A percentile compares a stretch with the other conserved stretches of the same genome.
phyloP scores from a whole-genome alignment of 176 grass and related monocot species.

The Melocanna baccifera region DNA sequence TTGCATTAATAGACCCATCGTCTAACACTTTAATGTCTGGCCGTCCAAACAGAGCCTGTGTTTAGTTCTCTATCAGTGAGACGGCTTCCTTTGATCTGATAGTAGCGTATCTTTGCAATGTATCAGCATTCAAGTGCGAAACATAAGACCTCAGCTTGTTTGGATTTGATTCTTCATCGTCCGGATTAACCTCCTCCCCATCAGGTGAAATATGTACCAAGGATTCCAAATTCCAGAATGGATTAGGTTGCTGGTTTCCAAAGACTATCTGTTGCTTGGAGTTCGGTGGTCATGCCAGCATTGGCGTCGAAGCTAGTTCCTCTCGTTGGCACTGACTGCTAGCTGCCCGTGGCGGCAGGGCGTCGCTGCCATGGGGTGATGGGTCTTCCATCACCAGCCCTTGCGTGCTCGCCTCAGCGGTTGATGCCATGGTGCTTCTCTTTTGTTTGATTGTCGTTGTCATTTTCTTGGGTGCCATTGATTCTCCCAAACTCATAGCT shows the following conservation, averaged over 20 bases:
- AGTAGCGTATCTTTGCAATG: constrained; percentile 81
- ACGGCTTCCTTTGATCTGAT: constrained; percentile 88
- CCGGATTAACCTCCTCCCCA: constrained; percentile 43
- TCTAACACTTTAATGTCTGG: constrained; percentile 82
- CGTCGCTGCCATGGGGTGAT: too few relatives aligned
- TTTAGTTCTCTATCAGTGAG: constrained; percentile 91
- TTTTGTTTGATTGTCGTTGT: too few relatives aligned
- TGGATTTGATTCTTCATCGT: constrained; percentile 47
- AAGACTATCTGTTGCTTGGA: constrained; percentile 59
- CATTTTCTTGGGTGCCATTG: too few relatives aligned
- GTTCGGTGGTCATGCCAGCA: too few relatives aligned
- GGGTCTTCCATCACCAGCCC: too few relatives aligned
- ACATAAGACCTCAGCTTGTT: constrained; percentile 84
- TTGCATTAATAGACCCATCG: constrained; percentile 65
- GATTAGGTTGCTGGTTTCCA: constrained; percentile 73
- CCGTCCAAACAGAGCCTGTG: constrained; percentile 83
- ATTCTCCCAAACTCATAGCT: too few relatives aligned
- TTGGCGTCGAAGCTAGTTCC: too few relatives aligned
- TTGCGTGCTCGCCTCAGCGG: too few relatives aligned
- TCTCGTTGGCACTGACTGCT: too few relatives aligned
- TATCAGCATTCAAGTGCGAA: constrained; percentile 63
- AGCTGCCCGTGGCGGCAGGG: too few relatives aligned
- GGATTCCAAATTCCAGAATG: constrained; percentile 89
- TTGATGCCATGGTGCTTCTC: too few relatives aligned
- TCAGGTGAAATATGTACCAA: constrained; percentile 73